Conservation (phyloP, 345 rosid genomes). For the Lepidium africanum region DNA sequence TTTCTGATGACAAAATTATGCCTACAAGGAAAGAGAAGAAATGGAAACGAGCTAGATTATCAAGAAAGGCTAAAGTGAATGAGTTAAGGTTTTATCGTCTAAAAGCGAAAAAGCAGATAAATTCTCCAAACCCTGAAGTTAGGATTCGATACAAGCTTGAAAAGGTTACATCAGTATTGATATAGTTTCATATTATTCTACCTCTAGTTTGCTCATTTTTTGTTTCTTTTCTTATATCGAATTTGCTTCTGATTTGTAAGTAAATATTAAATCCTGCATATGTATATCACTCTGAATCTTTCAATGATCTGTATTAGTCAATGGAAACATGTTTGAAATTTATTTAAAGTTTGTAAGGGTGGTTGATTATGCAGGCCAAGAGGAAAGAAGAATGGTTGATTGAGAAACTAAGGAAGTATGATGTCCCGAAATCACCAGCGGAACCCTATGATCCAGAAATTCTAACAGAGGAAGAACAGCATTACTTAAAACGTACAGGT, state of each 20-base stretch:
- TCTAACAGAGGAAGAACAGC: conserved; percentile 87
- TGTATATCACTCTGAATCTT: not conserved
- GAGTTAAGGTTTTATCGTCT: conserved; percentile 78
- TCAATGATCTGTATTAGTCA: not conserved
- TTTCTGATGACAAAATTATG: conserved; percentile 7
- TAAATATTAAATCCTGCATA: not conserved
- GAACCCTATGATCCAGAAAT: conserved; percentile 75
- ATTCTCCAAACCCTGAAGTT: conserved; percentile 93
- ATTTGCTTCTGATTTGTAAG: not conserved
- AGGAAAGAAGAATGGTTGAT: conserved; percentile 86
- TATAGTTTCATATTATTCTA: not conserved
- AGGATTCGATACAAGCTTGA: conserved; percentile 85
- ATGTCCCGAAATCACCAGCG: conserved; percentile 44
- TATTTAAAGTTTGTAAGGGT: not conserved
- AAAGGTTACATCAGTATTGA: conserved; percentile 39
- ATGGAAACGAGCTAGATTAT: conserved; percentile 43
- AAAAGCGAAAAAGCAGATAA: conserved; percentile 90
- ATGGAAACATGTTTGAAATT: not conserved
- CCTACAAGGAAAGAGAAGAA: conserved; percentile 32
- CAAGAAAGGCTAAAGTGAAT: conserved; percentile 60
- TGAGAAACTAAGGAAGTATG: conserved; percentile 78
- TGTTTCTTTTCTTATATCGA: not conserved
- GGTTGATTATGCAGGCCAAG: conserved; percentile 47
- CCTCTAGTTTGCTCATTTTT: not conserved
- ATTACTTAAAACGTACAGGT: conserved; percentile 82